Conservation (phyloP, 148 eudicot genomes). For the Vaccinium darrowii region DNA sequence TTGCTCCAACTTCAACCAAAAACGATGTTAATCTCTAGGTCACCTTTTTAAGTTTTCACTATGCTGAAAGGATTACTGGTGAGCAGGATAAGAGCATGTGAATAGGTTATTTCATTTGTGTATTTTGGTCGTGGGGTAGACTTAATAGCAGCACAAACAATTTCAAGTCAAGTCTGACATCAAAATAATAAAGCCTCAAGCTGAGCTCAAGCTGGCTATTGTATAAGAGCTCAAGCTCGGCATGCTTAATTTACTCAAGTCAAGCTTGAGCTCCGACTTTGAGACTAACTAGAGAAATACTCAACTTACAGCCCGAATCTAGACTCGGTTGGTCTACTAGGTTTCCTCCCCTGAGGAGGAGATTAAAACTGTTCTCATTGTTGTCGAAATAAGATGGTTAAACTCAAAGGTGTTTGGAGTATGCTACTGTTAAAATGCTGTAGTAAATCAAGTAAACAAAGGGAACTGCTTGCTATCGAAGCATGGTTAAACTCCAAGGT, state of each 20-base stretch:
- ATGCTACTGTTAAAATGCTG: background rate
- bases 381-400: background rate
- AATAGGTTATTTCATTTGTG: background rate
- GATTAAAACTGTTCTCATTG: background rate
- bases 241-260: background rate
- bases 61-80: background rate
- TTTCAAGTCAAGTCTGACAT: background rate
- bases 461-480: slow-evolving; percentile 8
- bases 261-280: background rate
- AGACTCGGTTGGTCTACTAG: background rate
- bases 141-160: background rate
- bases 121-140: background rate
- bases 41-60: background rate
- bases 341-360: background rate
- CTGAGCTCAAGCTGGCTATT: background rate
- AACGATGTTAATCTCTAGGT: background rate
- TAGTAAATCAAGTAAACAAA: background rate
- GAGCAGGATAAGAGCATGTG: background rate
- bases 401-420: background rate
- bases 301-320: background rate
- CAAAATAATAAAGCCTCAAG: background rate
- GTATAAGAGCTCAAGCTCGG: background rate
- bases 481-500: background rate
- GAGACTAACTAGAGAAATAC: background rate
- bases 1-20: background rate